phyloP scores from a whole-genome alignment of 1,284 basidiomycete genomes.

The Laetiporus sulphureus region DNA sequence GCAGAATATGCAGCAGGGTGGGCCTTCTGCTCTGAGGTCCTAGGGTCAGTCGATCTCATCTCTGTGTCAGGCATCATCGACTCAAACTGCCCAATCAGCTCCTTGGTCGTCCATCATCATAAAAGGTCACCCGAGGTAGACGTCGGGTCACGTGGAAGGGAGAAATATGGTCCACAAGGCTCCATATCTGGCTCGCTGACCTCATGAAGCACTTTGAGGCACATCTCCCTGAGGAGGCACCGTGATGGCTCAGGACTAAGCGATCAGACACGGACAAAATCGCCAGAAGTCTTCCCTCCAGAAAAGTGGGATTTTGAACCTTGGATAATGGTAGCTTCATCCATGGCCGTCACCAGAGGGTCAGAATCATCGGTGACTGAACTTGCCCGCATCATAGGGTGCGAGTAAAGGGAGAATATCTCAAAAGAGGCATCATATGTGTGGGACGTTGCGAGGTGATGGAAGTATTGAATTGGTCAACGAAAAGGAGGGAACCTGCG shows the following conservation, averaged over 20 bases:
- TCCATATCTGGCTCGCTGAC: conserved; percentile 6
- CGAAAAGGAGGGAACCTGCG: too few relatives aligned
- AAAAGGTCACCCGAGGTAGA: conserved; percentile 6
- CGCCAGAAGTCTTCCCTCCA: background rate
- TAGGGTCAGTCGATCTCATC: background rate
- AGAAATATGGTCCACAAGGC: conserved; percentile 24
- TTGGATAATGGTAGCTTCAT: conserved; percentile 6
- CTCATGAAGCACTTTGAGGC: conserved; percentile 1
- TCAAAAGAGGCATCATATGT: conserved; percentile 15
- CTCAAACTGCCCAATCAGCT: conserved; percentile 30
- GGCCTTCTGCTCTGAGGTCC: background rate
- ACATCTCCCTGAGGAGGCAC: background rate
- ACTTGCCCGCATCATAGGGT: conserved; percentile 16
- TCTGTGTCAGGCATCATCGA: conserved; percentile 11
- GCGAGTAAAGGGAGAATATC: conserved; percentile 21
- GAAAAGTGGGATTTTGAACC: conserved; percentile 4
- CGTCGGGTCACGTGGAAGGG: conserved; percentile 13
- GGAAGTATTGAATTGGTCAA: too few relatives aligned
- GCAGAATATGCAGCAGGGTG: conserved; percentile 3
- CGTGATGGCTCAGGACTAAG: conserved; percentile 1
- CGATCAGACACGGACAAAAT: conserved; percentile 11
- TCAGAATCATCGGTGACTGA: conserved; percentile 13
- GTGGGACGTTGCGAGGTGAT: conserved; percentile 8
- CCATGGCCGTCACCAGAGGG: conserved; percentile 16
- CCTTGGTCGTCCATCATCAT: conserved; percentile 27